phyloP scores from a whole-genome alignment of 805 yeast species.

The Yamadazyma philogaea region DNA sequence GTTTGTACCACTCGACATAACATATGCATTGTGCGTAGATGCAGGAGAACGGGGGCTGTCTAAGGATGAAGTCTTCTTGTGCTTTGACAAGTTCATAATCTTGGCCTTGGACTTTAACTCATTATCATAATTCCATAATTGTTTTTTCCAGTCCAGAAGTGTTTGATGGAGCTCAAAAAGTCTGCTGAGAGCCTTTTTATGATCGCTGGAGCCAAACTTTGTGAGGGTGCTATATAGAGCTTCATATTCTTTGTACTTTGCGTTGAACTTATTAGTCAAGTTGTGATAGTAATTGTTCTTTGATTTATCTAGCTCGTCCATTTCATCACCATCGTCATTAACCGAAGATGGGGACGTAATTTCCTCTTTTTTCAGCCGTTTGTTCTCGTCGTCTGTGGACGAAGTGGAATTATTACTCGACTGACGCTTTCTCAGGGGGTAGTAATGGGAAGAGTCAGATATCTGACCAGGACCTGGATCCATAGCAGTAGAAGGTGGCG shows the following conservation, averaged over 20 bases:
- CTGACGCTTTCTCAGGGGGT: constrained; percentile 11
- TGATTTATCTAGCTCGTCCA: constrained; percentile 14
- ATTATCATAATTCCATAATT: constrained; percentile 48
- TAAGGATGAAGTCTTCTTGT: constrained; percentile 20
- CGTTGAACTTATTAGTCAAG: constrained; percentile 47
- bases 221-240: constrained; percentile 35
- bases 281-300: constrained; percentile 36
- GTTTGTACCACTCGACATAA: neutral
- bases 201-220: constrained; percentile 2
- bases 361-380: constrained; percentile 12
- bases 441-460: neutral
- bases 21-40: neutral
- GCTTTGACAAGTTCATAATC: constrained; percentile 38
- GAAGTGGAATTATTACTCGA: constrained; percentile 10
- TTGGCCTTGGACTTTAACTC: constrained; percentile 29
- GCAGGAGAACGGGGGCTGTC: neutral
- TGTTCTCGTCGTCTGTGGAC: constrained; percentile 16
- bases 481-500: neutral
- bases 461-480: neutral
- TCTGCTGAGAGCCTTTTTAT: constrained; percentile 30
- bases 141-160: constrained; percentile 53
- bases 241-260: constrained; percentile 48
- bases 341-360: constrained; percentile 39
- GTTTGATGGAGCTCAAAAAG: constrained; percentile 50
- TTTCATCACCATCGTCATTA: constrained; percentile 19